These are phyloP conservation scores for Eucalyptus fibrosa DNA, from an alignment of 345 rosid species.

Conservation along the genomic window DNA sequence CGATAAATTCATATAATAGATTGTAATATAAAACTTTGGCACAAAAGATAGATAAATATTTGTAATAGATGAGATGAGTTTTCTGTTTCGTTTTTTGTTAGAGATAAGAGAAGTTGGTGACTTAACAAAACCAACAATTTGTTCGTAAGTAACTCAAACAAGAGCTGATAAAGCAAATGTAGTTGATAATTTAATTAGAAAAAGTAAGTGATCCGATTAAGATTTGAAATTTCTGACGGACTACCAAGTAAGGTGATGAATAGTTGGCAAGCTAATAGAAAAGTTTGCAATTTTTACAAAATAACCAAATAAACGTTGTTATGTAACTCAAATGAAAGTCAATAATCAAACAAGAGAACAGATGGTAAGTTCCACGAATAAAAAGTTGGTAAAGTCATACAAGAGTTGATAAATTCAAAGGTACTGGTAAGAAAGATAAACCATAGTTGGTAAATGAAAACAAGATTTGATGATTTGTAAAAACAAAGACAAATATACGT, in stretches of 20 bases:
- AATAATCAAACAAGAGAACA: not conserved
- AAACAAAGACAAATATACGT: not conserved
- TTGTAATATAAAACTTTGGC: not conserved
- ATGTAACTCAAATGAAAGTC: not conserved
- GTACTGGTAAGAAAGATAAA: not conserved
- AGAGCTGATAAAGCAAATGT: not conserved
- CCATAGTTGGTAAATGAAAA: not conserved
- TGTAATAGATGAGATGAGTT: not conserved
- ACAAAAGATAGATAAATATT: not conserved
- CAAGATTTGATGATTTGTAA: not conserved
- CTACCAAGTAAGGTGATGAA: not conserved
- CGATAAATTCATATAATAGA: not conserved
- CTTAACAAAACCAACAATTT: not conserved
- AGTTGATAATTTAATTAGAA: too few species aligned
- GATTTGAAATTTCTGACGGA: not conserved
- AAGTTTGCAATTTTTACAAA: not conserved
- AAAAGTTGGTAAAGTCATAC: not conserved
- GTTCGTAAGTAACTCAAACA: not conserved
- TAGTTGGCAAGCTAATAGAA: not conserved
- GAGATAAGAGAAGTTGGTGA: not conserved
- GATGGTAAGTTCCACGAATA: not conserved
- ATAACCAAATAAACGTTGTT: not conserved
- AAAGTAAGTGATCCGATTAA: too few species aligned
- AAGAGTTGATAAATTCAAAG: not conserved
- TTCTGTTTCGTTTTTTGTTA: not conserved